Evolutionary conservation across 129 eudicot species (phyloP).

Genomic region (Flaveria ramosissima): DNA sequence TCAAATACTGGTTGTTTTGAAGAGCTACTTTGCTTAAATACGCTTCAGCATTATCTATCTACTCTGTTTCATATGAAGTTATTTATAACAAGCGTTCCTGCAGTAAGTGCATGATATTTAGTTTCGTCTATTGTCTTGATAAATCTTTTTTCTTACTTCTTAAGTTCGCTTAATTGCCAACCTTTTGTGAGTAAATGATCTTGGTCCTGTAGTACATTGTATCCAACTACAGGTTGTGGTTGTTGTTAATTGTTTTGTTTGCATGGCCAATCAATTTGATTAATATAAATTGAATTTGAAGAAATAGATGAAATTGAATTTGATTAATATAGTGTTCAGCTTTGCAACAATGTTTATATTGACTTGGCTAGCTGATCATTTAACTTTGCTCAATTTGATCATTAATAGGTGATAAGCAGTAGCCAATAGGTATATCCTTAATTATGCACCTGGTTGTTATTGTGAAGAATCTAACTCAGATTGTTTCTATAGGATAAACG

Average conservation of each 20-base stretch:
- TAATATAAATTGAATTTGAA: background rate
- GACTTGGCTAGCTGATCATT: conserved; percentile 5
- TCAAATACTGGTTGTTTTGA: background rate
- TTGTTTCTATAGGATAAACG: conserved; percentile 55
- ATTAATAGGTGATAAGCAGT: background rate
- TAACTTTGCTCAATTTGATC: conserved; percentile 7
- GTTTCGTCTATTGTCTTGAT: conserved; percentile 1
- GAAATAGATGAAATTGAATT: background rate
- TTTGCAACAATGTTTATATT: background rate
- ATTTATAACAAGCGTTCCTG: conserved; percentile 8
- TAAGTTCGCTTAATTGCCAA: background rate
- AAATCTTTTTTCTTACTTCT: conserved; percentile 1
- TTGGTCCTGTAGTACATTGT: background rate
- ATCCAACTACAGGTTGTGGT: background rate
- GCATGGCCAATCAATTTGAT: background rate
- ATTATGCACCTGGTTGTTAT: conserved; percentile 7
- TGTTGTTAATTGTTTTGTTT: background rate
- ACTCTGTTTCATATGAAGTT: background rate
- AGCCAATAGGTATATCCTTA: background rate
- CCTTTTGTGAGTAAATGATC: background rate
- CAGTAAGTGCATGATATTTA: background rate
- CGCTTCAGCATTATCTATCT: background rate
- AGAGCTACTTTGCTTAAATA: background rate
- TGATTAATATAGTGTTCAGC: background rate
- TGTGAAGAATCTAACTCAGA: conserved; percentile 22